Conservation (phyloP, 257 asterid species). For the Scutellaria galericulata region DNA sequence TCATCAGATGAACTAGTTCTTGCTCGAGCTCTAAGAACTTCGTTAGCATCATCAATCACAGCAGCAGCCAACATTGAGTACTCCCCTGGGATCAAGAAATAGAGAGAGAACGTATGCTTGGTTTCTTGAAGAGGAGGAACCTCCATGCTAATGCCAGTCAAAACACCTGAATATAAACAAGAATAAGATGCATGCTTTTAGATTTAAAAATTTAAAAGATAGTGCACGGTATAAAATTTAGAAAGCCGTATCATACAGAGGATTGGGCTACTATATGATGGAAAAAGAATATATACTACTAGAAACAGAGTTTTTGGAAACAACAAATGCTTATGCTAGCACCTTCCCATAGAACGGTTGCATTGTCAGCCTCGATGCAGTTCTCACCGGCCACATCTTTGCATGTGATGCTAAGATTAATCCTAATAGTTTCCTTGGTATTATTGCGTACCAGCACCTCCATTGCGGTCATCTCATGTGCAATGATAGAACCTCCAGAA, state of each 20-base stretch:
- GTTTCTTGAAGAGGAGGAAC: constrained; percentile 90
- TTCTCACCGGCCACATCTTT: constrained; percentile 98
- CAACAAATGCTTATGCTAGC: constrained; percentile 29
- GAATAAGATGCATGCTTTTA: constrained; percentile 15
- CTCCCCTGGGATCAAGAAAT: constrained; percentile 94
- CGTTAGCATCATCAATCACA: constrained; percentile 84
- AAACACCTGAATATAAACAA: constrained; percentile 64
- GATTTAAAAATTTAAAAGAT: constrained; percentile 8
- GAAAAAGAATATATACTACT: not conserved
- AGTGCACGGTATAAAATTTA: constrained; percentile 17
- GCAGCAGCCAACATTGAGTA: constrained; percentile 94
- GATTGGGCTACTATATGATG: constrained; percentile 13
- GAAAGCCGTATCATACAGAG: not conserved
- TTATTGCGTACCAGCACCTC: constrained; percentile 96
- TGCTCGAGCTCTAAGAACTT: constrained; percentile 92
- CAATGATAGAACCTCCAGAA: constrained; percentile 54
- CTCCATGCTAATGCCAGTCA: constrained; percentile 73
- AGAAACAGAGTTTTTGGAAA: constrained; percentile 8
- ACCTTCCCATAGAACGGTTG: constrained; percentile 99
- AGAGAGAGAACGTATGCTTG: constrained; percentile 80
- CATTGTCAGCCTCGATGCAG: constrained; percentile 87
- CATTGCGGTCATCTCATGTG: constrained; percentile 84
- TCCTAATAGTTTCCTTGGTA: constrained; percentile 72
- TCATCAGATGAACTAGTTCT: constrained; percentile 67
- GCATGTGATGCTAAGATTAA: constrained; percentile 80